Base-by-base conservation (phyloP, 441 rosid genomes). In the Populus trichocarpa region DNA sequence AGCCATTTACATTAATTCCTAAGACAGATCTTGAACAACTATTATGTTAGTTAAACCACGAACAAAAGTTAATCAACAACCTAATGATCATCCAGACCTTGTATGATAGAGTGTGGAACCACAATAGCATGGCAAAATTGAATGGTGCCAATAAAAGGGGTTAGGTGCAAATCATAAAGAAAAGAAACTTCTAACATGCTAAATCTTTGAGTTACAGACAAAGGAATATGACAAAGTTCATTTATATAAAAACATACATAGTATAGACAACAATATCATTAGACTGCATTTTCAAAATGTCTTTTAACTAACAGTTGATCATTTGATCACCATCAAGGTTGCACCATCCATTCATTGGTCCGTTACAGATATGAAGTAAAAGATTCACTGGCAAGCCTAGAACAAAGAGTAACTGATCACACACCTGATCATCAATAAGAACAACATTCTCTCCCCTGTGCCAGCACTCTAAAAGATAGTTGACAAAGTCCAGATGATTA, bases 391-490 rank as follows among this genome's bases (percentile, higher is more conserved):
- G 50, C 74, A 28, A 36, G 23, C 66, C 46, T 10, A 63, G 65
- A 78, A 61, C 36, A 65, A 53, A 78, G 50, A 33, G 72, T 35
- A 63, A 78, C 30, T 35, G n/a, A 71, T 53, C 46, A 70, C 84
- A 67, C 61, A 87, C 93, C 85, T 68, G 84, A 72, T 86, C 90
- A 84, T 90, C 90, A 69, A 82, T 71, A 25, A 90, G 69, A 77
- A 87, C 71, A 78, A 81, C 86, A 83, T 83, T 87, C 36, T 80
- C 85, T 71, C 83, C 77, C 73, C 72, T 86, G 70, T 76, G 73
- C 86, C 86, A 84, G 71, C 57, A 75, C 42, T 75, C 84, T 22
- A 77, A 80, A 65, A 87, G 85, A 81, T 67, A 80, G 75, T 80
- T 80, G 80, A 80, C 64, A 46, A 76, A 75, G 66, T 87, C 84